These are phyloP conservation scores for Inonotus hispidus DNA, from an alignment of 1,284 basidiomycete genomes.

Conservation along the genomic window DNA sequence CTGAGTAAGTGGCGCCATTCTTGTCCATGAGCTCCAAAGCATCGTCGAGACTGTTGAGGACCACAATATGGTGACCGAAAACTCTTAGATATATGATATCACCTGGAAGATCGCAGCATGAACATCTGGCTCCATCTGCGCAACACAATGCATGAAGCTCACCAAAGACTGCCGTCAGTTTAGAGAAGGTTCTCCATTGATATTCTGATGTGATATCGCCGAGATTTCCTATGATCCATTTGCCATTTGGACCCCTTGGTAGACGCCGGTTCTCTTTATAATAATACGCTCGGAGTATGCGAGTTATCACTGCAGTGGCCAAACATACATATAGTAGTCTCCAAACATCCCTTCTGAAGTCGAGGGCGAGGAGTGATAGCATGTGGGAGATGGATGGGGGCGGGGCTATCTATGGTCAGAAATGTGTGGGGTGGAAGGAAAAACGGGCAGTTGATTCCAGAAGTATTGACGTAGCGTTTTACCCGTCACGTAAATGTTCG, in stretches of 20 bases:
- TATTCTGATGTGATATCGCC: slow-evolving; percentile 47
- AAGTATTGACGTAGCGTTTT: too few relatives aligned
- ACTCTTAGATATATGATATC: slow-evolving; percentile 29
- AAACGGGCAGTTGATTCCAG: too few relatives aligned
- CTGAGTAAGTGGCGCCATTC: slow-evolving; percentile 31
- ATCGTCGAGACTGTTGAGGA: slow-evolving; percentile 32
- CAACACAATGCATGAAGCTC: slow-evolving; percentile 15
- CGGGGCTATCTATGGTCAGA: too few relatives aligned
- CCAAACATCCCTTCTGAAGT: background rate
- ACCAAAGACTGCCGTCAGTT: slow-evolving; percentile 50
- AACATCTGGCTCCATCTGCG: background rate
- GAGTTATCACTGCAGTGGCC: background rate
- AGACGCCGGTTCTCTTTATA: slow-evolving; percentile 18
- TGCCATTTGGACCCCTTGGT: slow-evolving; percentile 46
- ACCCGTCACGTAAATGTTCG: too few relatives aligned
- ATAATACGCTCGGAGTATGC: background rate
- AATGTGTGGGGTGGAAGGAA: too few relatives aligned
- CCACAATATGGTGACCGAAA: slow-evolving; percentile 32
- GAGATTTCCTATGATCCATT: slow-evolving; percentile 49
- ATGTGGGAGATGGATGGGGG: too few relatives aligned
- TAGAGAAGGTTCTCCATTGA: slow-evolving; percentile 50
- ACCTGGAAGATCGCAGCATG: slow-evolving; percentile 21
- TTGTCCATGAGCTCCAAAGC: slow-evolving; percentile 32
- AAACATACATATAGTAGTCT: background rate
- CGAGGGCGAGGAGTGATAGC: too few relatives aligned